A percentile compares a stretch with the other conserved stretches of the same genome.
phyloP scores from a whole-genome alignment of 257 asterid genomes.

The Knoxia roxburghii region DNA sequence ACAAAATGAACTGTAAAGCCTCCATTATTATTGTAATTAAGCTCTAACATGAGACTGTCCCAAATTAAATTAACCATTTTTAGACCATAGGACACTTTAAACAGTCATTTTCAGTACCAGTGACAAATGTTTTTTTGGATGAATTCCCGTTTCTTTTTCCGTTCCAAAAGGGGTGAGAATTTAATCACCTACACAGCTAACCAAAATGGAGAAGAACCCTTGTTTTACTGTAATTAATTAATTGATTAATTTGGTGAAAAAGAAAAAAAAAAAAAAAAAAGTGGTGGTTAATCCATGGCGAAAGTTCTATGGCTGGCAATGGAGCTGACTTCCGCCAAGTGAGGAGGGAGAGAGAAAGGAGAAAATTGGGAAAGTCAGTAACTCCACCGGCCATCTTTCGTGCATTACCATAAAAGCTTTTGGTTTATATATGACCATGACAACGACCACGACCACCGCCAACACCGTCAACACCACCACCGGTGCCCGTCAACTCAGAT shows the following conservation, averaged over 20 bases:
- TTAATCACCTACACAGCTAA: too few relatives aligned
- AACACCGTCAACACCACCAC: too few relatives aligned
- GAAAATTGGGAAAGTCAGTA: conserved; percentile 10
- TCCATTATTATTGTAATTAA: background rate
- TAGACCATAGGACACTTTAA: background rate
- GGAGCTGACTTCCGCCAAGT: conserved; percentile 14
- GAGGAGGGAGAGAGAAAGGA: background rate
- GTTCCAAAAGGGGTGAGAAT: background rate
- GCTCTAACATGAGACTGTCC: background rate
- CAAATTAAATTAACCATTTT: conserved; percentile 4
- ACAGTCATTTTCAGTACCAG: background rate
- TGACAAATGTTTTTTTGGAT: background rate
- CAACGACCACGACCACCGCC: too few relatives aligned
- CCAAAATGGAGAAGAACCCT: too few relatives aligned
- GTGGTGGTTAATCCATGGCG: background rate
- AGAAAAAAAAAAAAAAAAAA: background rate
- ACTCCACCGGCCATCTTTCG: conserved; percentile 11
- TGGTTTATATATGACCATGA: too few relatives aligned
- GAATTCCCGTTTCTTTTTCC: background rate
- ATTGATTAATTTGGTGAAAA: background rate
- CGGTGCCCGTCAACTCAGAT: too few relatives aligned
- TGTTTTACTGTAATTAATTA: background rate
- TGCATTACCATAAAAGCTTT: background rate
- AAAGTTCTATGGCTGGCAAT: conserved; percentile 5
- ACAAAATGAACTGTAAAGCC: conserved; percentile 17